Evolutionary conservation across 1,284 basidiomycete species (phyloP), one percentile per base, ranked within the genome.

Genomic region (Cryptococcus sp.): DNA sequence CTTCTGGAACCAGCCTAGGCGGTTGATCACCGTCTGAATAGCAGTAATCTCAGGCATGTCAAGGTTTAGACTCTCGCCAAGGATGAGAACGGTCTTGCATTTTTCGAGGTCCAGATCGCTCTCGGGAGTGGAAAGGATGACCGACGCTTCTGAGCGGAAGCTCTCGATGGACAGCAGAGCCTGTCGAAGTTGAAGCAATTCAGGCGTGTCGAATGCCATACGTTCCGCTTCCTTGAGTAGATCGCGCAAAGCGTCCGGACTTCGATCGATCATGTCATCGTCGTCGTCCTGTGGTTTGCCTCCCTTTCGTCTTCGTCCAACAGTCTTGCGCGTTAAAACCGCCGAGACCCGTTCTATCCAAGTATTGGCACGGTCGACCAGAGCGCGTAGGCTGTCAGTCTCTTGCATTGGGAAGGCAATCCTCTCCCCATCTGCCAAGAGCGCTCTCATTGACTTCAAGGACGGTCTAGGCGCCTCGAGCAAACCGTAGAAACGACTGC

Each of bases 361-460:
- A 62, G 88, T 86, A 66, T 87, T 89, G 23, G 90, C 93, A 59
- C 86, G 84, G 44, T 79, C 83, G 52, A 96, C 88, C 72, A 91
- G 92, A 71, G 86, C 88, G 49, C 87, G 85, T 47, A 97, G 83
- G 48, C 85, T 80, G 20, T 81, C 78, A 49, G 94, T 82, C 73
- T 93, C 91, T 2, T 85, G 82, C 19, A 96, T 82, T 23, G 83
- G 82, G 71, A 86, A 85, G 50, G 85, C 86, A 71, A 95, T 91
- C 57, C 87, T 87, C 66, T 96, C 92, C 20, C 90, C 93, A 74
- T 97, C 93, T 0, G 88, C 84, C 23, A 92, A 82, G 17, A 95
- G 80, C 6, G 88, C 85, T 31, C 88, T 86, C 56, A 97, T 83
- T 31, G 84, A 84, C 59, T 89, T 88, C 53, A 95, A 83, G 2